A percentile compares a stretch with the other conserved stretches of the same genome.
Conservation (phyloP, 2,329 filamentous ascomycete species). For the Fusarium citri region DNA sequence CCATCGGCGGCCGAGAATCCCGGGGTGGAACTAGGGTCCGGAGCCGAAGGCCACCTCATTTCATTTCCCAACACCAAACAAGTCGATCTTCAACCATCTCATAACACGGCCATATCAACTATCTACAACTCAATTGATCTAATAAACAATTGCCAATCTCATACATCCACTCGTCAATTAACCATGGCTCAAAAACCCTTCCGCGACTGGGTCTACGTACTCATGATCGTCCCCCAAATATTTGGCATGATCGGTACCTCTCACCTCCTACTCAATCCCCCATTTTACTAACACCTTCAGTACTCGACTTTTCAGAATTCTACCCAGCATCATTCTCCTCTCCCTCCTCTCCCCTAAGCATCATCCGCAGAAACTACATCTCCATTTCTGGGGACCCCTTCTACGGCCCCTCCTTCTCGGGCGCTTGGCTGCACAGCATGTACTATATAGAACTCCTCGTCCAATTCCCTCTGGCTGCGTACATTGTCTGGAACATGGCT, state of each 20-base stretch:
- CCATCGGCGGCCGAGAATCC: neutral
- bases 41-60: conserved; percentile 23
- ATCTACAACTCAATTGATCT: neutral
- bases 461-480: conserved; percentile 63
- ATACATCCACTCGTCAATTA: no score
- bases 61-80: conserved; percentile 26
- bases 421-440: conserved; percentile 64
- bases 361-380: conserved; percentile 61
- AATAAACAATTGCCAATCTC: no score
- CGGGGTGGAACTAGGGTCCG: conserved; percentile 6
- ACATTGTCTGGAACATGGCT: conserved; percentile 58
- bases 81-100: neutral
- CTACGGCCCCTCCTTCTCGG: conserved; percentile 54
- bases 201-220: conserved; percentile 53
- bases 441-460: conserved; percentile 62
- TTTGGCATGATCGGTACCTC: conserved; percentile 52
- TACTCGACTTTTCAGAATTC: conserved; percentile 65
- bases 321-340: conserved; percentile 62
- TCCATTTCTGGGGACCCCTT: conserved; percentile 65
- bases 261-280: no score
- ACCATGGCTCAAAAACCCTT: conserved; percentile 44
- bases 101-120: neutral
- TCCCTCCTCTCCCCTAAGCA: conserved; percentile 58
- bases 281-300: conserved; percentile 49
- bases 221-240: conserved; percentile 50